These are phyloP conservation scores for Cyclotella baltica DNA, from an alignment of 108 stramenopile species.

Conservation along the genomic window DNA sequence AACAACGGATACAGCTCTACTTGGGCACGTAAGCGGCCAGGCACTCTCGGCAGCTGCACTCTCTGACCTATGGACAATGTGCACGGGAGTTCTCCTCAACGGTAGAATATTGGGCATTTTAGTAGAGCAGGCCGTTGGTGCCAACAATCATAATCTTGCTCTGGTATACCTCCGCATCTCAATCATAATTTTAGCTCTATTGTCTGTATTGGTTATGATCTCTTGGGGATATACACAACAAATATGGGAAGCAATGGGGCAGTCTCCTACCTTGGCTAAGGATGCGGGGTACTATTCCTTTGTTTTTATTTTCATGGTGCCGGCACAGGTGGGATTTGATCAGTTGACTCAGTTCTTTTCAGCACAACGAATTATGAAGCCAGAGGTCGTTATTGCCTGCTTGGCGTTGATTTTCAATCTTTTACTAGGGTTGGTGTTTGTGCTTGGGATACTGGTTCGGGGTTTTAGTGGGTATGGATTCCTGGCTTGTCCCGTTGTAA, in stretches of 20 bases:
- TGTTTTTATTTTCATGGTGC: slow-evolving; percentile 67
- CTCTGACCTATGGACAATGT: slow-evolving; percentile 77
- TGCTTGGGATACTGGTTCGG: slow-evolving; percentile 76
- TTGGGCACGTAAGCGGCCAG: slow-evolving; percentile 74
- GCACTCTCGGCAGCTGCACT: slow-evolving; percentile 75
- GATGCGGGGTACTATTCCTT: slow-evolving; percentile 81
- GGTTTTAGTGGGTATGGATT: slow-evolving; percentile 79
- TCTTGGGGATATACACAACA: slow-evolving; percentile 72
- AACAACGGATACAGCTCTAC: slow-evolving; percentile 77
- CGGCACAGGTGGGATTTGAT: slow-evolving; percentile 63
- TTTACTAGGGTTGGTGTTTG: slow-evolving; percentile 71
- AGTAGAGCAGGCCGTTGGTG: slow-evolving; percentile 55
- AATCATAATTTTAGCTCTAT: slow-evolving; percentile 35
- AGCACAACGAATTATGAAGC: slow-evolving; percentile 81
- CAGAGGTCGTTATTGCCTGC: slow-evolving; percentile 65
- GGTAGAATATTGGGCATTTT: slow-evolving; percentile 57
- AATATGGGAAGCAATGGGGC: slow-evolving; percentile 65
- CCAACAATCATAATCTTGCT: slow-evolving; percentile 50
- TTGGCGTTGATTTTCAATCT: slow-evolving; percentile 75
- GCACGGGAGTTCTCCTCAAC: slow-evolving; percentile 67
- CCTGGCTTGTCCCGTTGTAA: slow-evolving; percentile 81
- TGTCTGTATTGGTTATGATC: slow-evolving; percentile 60
- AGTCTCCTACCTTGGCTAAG: slow-evolving; percentile 50
- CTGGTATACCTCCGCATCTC: slow-evolving; percentile 58
- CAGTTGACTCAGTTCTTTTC: slow-evolving; percentile 83